phyloP scores from a whole-genome alignment of 176 grass and related monocot species.

The Stipa capillata region DNA sequence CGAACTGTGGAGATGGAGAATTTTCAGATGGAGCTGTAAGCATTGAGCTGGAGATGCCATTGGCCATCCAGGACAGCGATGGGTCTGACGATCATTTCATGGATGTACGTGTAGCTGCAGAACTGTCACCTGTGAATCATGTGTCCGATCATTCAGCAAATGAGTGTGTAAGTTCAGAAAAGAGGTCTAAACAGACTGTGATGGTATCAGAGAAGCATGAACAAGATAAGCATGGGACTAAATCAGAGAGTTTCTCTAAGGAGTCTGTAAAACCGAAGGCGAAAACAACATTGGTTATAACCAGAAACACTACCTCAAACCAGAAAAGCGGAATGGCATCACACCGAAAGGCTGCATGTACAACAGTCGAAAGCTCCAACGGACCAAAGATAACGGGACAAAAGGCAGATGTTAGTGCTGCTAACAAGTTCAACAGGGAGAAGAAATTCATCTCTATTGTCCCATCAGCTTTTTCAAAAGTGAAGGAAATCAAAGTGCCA shows the following conservation, averaged over 20 bases:
- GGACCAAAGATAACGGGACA: conserved; percentile 2
- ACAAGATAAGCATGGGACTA: neutral
- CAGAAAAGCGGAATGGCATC: conserved; percentile 7
- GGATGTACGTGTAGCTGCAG: neutral
- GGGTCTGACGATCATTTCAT: conserved; percentile 17
- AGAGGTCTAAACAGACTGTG: neutral
- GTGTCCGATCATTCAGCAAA: neutral
- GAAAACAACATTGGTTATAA: neutral
- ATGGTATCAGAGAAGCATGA: neutral
- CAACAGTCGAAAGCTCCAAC: conserved; percentile 9
- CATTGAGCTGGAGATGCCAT: conserved; percentile 45
- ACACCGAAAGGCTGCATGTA: neutral
- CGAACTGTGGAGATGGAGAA: neutral
- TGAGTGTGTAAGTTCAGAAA: conserved; percentile 2
- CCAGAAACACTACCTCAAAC: neutral
- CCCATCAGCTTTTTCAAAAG: conserved; percentile 19
- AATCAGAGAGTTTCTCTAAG: neutral
- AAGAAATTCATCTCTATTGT: neutral
- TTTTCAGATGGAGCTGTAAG: conserved; percentile 45
- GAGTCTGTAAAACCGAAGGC: conserved; percentile 1
- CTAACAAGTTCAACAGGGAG: neutral
- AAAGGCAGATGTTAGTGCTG: conserved; percentile 18
- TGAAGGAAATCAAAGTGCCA: conserved; percentile 17
- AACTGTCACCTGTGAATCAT: neutral
- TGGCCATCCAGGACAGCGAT: conserved; percentile 32